Conservation (phyloP, 1,284 basidiomycete species). For the Phlebopus sp. region DNA sequence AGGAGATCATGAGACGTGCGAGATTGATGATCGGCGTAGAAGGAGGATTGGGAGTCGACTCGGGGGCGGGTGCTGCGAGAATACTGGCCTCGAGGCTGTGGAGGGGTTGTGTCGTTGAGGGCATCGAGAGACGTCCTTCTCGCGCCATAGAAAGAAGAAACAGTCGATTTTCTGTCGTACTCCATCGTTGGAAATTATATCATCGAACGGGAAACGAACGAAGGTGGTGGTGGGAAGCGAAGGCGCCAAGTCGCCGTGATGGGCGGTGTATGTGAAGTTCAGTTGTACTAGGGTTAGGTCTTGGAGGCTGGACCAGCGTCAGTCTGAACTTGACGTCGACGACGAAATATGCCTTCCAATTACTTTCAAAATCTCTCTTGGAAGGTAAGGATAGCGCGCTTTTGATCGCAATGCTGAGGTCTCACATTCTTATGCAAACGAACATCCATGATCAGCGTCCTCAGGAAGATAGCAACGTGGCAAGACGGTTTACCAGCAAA, state of each 20-base stretch:
- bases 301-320: neutral
- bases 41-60: slow-evolving; percentile 69
- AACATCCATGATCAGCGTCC: no score
- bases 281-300: no score
- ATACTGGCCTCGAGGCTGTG: slow-evolving; percentile 11
- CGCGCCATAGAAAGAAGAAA: slow-evolving; percentile 73
- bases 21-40: slow-evolving; percentile 41
- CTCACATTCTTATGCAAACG: no score
- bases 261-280: no score
- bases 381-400: no score
- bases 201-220: slow-evolving; percentile 4
- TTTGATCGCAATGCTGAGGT: no score
- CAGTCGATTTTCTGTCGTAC: slow-evolving; percentile 66
- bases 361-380: no score
- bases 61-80: slow-evolving; percentile 38
- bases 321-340: no score
- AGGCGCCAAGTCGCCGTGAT: neutral
- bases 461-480: no score
- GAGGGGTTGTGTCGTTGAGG: slow-evolving; percentile 43
- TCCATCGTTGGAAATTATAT: slow-evolving; percentile 35
- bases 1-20: slow-evolving; percentile 45
- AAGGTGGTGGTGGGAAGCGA: slow-evolving; percentile 19
- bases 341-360: no score
- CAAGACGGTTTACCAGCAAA: no score
- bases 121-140: slow-evolving; percentile 62